A percentile compares a stretch with the other conserved stretches of the same genome.
phyloP scores from a whole-genome alignment of 768 basidiomycete species.

The Tricholomella constricta region DNA sequence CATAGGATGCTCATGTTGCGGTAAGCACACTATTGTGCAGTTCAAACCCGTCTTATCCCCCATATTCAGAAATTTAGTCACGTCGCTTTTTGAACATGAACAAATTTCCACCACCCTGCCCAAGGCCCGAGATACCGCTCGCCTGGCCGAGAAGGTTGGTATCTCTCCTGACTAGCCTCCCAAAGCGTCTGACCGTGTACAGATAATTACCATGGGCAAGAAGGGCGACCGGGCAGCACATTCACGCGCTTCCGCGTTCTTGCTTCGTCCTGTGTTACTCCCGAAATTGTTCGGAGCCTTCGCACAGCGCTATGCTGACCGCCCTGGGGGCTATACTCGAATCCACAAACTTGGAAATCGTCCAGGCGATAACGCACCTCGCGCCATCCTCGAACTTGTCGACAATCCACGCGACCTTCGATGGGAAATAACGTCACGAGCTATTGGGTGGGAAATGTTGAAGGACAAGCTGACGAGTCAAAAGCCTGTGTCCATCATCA shows the following conservation, averaged over 20 bases:
- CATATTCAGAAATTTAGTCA: slow-evolving; percentile 80
- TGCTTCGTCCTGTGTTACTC: slow-evolving; percentile 69
- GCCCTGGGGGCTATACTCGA: slow-evolving; percentile 94
- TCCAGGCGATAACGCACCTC: slow-evolving; percentile 89
- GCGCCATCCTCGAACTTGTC: slow-evolving; percentile 91
- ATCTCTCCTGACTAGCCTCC: background rate
- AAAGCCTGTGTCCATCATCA: slow-evolving; percentile 48
- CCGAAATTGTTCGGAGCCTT: slow-evolving; percentile 86
- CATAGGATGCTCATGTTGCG: slow-evolving; percentile 93
- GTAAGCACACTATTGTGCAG: slow-evolving; percentile 40
- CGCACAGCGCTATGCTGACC: slow-evolving; percentile 73
- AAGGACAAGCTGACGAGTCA: slow-evolving; percentile 51
- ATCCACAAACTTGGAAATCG: slow-evolving; percentile 91
- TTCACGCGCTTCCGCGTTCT: slow-evolving; percentile 73
- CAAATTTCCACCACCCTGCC: slow-evolving; percentile 95
- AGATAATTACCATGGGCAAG: slow-evolving; percentile 95
- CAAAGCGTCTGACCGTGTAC: slow-evolving; percentile 8
- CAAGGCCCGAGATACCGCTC: slow-evolving; percentile 90
- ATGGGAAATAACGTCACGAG: slow-evolving; percentile 85
- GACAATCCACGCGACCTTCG: slow-evolving; percentile 90
- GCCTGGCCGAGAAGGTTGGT: slow-evolving; percentile 89
- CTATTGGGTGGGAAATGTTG: slow-evolving; percentile 83
- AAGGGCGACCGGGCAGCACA: slow-evolving; percentile 72
- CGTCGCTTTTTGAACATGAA: slow-evolving; percentile 92
- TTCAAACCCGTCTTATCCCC: slow-evolving; percentile 2